phyloP scores from a whole-genome alignment of 306 rosid genomes.

The Acmispon strigosus region DNA sequence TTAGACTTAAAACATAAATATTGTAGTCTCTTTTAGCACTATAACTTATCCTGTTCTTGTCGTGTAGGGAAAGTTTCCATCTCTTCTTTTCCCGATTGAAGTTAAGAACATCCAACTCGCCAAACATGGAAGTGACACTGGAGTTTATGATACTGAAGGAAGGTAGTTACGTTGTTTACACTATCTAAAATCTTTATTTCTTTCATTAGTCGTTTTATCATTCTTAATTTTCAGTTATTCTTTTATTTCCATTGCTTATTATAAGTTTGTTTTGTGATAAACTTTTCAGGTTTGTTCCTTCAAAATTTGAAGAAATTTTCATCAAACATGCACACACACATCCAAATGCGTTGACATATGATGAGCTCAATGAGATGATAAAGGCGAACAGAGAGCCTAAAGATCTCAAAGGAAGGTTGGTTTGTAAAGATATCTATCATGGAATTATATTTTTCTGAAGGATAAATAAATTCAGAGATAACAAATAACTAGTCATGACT shows the following conservation, averaged over 20 bases:
- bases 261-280: neutral
- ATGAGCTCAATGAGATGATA: constrained; percentile 47
- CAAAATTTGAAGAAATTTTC: constrained; percentile 70
- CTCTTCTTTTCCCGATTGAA: constrained; percentile 63
- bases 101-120: constrained; percentile 41
- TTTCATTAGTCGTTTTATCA: neutral
- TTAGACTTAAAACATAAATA: too few relatives aligned
- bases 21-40: too few relatives aligned
- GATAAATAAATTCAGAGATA: too few relatives aligned
- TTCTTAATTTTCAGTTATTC: too few relatives aligned
- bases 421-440: neutral
- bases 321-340: constrained; percentile 44
- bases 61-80: constrained; percentile 60
- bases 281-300: constrained; percentile 52
- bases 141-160: constrained; percentile 62
- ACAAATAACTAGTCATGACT: too few relatives aligned
- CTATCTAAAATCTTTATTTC: neutral
- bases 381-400: constrained; percentile 52
- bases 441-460: too few relatives aligned
- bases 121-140: constrained; percentile 73
- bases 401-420: constrained; percentile 57
- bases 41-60: neutral
- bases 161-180: constrained; percentile 32
- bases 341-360: constrained; percentile 52
- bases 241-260: too few relatives aligned